A percentile compares a stretch with the other conserved stretches of the same genome.
Conservation (phyloP, 2,329 filamentous ascomycete genomes). For the Fusarium sp. region DNA sequence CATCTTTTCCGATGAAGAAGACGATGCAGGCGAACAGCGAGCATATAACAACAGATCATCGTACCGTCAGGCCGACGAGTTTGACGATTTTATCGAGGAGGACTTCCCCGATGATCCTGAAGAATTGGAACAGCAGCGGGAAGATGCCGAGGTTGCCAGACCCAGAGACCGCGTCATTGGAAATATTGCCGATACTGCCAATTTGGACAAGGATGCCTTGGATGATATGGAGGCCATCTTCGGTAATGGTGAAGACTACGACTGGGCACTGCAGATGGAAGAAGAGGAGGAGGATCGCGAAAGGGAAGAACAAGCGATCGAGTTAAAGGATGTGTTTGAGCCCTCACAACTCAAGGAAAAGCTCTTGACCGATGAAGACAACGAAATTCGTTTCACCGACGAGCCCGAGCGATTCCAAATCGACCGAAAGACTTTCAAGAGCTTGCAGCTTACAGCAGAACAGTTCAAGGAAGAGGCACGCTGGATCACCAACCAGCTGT, state of each 20-base stretch:
- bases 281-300: slow-evolving; percentile 85
- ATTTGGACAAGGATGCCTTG: slow-evolving; percentile 89
- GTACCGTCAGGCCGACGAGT: slow-evolving; percentile 79
- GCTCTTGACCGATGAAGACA: slow-evolving; percentile 95
- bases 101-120: slow-evolving; percentile 91
- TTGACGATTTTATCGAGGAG: slow-evolving; percentile 97
- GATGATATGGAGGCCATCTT: slow-evolving; percentile 98
- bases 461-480: slow-evolving; percentile 89
- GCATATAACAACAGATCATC: slow-evolving; percentile 59
- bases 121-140: slow-evolving; percentile 78
- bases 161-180: slow-evolving; percentile 78
- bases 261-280: slow-evolving; percentile 92
- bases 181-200: slow-evolving; percentile 80
- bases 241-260: slow-evolving; percentile 94
- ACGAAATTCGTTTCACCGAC: slow-evolving; percentile 87
- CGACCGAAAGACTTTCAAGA: slow-evolving; percentile 87
- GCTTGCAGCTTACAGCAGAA: slow-evolving; percentile 82
- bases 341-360: slow-evolving; percentile 94
- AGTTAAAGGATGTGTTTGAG: slow-evolving; percentile 98
- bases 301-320: slow-evolving; percentile 83
- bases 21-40: slow-evolving; percentile 71
- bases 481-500: slow-evolving; percentile 92
- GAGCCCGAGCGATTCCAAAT: slow-evolving; percentile 95
- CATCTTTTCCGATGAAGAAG: slow-evolving; percentile 96
- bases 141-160: slow-evolving; percentile 89